phyloP scores from a whole-genome alignment of 306 rosid species.

The Dicorynia guianensis region DNA sequence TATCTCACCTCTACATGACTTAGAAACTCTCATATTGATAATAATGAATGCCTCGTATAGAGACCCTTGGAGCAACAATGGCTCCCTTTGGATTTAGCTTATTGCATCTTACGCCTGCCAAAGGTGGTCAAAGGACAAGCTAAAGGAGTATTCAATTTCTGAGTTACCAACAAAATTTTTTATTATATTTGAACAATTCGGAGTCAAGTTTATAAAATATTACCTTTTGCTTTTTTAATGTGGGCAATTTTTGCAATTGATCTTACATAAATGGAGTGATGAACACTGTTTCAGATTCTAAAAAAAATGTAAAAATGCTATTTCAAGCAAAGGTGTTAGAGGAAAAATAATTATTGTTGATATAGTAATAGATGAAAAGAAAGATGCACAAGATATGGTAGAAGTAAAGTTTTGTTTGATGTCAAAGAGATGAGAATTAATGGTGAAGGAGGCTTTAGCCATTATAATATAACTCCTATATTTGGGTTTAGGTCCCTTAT shows the following conservation, averaged over 20 bases:
- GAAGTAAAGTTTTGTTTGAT: background rate
- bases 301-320: background rate
- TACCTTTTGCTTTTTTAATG: no score
- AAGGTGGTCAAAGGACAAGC: no score
- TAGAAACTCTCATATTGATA: no score
- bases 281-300: background rate
- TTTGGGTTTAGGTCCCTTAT: background rate
- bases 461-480: background rate
- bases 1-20: no score
- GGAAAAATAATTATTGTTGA: background rate
- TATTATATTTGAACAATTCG: no score
- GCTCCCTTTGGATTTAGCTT: no score
- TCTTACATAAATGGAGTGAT: background rate
- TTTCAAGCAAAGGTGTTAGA: background rate
- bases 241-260: background rate
- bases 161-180: no score
- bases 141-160: no score
- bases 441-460: background rate
- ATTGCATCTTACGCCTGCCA: no score
- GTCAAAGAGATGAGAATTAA: background rate
- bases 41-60: no score
- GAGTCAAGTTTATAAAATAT: no score
- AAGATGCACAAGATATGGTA: background rate
- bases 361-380: background rate
- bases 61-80: no score